Percentiles rank a stretch among this genome's conserved stretches.
These are phyloP conservation scores for Lignosus rhinocerotis DNA, from an alignment of 1,284 basidiomycete genomes.

Conservation along the genomic window DNA sequence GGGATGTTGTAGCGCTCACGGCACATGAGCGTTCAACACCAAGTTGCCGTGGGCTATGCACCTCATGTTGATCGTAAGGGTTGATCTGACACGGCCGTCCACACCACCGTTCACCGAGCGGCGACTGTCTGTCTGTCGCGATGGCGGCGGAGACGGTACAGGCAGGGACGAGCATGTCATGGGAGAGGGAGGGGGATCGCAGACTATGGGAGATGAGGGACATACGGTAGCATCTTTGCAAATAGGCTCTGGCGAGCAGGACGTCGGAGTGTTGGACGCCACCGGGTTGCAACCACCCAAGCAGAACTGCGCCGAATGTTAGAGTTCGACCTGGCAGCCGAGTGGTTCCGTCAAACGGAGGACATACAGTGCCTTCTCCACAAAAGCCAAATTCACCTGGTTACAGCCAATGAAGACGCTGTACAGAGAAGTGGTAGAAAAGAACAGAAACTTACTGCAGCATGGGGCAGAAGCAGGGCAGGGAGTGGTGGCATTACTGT, in stretches of 20 bases:
- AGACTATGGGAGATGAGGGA: conserved; percentile 1
- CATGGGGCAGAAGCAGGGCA: conserved; percentile 67
- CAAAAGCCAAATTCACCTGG: conserved; percentile 77
- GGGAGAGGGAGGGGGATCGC: not conserved
- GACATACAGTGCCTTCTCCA: conserved; percentile 51
- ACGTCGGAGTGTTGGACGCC: conserved; percentile 58
- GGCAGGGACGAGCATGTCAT: not conserved
- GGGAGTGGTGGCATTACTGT: conserved; percentile 51
- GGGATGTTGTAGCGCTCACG: no score
- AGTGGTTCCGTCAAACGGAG: not conserved
- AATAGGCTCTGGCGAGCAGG: conserved; percentile 73
- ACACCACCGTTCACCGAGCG: conserved; percentile 1
- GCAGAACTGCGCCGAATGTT: conserved; percentile 54
- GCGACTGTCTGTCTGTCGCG: not conserved
- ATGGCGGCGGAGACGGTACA: not conserved
- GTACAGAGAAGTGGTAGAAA: not conserved
- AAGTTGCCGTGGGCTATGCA: not conserved
- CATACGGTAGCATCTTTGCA: conserved; percentile 65
- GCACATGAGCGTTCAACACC: no score
- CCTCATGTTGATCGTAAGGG: not conserved
- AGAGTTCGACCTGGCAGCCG: not conserved
- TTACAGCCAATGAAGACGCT: conserved; percentile 3
- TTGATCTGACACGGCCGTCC: conserved; percentile 1
- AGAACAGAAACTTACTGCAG: conserved; percentile 47
- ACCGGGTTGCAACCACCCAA: conserved; percentile 83